A percentile compares a stretch with the other conserved stretches of the same genome.
Evolutionary conservation across 2,329 filamentous ascomycete species (phyloP).

Genomic region (Didymella lethalis): DNA sequence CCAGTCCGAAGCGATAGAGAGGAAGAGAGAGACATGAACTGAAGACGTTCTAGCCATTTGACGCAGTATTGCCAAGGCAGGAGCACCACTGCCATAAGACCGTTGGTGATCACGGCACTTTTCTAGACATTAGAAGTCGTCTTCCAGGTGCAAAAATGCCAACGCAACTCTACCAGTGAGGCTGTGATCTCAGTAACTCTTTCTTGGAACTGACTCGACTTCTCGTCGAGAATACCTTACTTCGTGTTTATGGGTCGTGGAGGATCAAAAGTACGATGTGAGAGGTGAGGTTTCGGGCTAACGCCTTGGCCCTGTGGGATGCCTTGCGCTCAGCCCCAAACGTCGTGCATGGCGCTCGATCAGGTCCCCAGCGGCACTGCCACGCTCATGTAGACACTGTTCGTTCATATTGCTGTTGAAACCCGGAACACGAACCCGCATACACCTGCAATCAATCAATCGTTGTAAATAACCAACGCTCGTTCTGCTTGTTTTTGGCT

Average conservation of each 20-base stretch:
- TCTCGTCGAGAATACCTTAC: neutral
- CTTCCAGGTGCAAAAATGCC: too few relatives aligned
- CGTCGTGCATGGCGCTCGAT: constrained; percentile 6
- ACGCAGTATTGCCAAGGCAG: too few relatives aligned
- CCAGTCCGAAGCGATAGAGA: too few relatives aligned
- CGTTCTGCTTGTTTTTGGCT: constrained; percentile 1
- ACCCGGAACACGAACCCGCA: neutral
- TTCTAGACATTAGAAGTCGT: too few relatives aligned
- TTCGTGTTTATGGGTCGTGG: neutral
- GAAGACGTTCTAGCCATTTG: too few relatives aligned
- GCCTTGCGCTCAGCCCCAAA: constrained; percentile 14
- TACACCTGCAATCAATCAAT: neutral
- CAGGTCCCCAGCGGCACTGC: constrained; percentile 10
- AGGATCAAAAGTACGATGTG: neutral
- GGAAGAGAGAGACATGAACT: too few relatives aligned
- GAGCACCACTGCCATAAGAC: too few relatives aligned
- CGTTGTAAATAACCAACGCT: neutral
- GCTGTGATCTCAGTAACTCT: too few relatives aligned
- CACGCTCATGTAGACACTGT: constrained; percentile 2
- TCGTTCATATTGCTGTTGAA: neutral
- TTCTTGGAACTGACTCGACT: too few relatives aligned
- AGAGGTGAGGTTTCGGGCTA: constrained; percentile 1
- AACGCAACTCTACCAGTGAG: too few relatives aligned
- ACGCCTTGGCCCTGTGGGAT: constrained; percentile 12
- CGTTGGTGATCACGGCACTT: too few relatives aligned